Percentiles rank a stretch among this genome's conserved stretches.
Conservation (phyloP, 768 basidiomycete species). For the Chalciporus chontae region DNA sequence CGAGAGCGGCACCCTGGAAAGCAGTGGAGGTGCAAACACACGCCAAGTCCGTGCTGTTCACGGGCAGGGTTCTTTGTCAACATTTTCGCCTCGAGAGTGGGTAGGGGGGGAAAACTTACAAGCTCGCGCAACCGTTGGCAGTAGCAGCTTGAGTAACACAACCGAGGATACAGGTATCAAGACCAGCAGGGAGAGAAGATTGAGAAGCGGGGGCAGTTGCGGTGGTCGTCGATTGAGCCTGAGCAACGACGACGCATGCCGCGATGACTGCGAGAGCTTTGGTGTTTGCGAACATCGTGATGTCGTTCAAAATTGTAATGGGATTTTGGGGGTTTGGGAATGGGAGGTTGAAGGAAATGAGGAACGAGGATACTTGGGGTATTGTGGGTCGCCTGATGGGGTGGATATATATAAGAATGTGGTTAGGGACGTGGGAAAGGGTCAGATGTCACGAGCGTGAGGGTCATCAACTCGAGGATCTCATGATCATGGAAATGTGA, state of each 20-base stretch:
- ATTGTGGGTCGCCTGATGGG: neutral
- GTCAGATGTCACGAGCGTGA: too few relatives aligned
- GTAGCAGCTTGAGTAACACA: slow-evolving; percentile 8
- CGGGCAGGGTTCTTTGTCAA: neutral
- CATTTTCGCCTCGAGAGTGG: neutral
- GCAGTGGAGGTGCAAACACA: slow-evolving; percentile 38
- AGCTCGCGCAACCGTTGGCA: neutral
- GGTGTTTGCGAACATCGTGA: slow-evolving; percentile 15
- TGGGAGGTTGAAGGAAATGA: neutral
- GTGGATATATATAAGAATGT: too few relatives aligned
- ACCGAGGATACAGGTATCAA: slow-evolving; percentile 4
- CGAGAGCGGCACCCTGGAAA: slow-evolving; percentile 34
- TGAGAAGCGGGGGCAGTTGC: neutral
- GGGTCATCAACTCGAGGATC: too few relatives aligned
- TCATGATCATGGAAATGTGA: too few relatives aligned
- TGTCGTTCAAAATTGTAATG: neutral
- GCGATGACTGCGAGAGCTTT: slow-evolving; percentile 20
- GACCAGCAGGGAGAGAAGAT: slow-evolving; percentile 1
- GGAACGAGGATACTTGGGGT: neutral
- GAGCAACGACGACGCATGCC: slow-evolving; percentile 15
- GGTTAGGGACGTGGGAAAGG: neutral
- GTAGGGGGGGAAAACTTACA: slow-evolving; percentile 6
- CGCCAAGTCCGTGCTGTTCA: slow-evolving; percentile 34
- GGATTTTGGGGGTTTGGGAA: too few relatives aligned
- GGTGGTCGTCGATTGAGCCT: slow-evolving; percentile 15